phyloP scores from a whole-genome alignment of 2,329 filamentous ascomycete species.

The Clarireedia homoeocarpa region DNA sequence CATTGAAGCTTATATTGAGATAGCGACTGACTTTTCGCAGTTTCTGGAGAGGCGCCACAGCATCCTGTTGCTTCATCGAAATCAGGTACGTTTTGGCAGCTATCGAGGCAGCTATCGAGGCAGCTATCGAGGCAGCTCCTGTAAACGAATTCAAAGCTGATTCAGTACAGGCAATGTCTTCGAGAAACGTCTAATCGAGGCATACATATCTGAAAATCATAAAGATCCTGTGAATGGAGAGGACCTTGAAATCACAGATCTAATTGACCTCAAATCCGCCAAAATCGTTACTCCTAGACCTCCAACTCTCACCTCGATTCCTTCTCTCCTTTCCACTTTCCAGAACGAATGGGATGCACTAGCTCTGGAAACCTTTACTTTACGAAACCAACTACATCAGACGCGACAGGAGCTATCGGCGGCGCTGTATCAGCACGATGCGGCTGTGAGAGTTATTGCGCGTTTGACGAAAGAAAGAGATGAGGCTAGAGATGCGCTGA shows the following conservation, averaged over 20 bases:
- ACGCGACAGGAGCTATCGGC: slow-evolving; percentile 90
- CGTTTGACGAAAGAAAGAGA: slow-evolving; percentile 85
- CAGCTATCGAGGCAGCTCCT: slow-evolving; percentile 7
- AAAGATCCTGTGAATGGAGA: slow-evolving; percentile 88
- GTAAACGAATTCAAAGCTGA: slow-evolving; percentile 16
- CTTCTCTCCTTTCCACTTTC: slow-evolving; percentile 85
- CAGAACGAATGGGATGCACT: slow-evolving; percentile 98
- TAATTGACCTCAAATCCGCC: slow-evolving; percentile 78
- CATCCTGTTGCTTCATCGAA: slow-evolving; percentile 92
- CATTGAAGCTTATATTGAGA: not conserved
- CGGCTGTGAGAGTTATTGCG: slow-evolving; percentile 90
- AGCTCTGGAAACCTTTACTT: slow-evolving; percentile 82
- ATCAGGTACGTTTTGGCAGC: slow-evolving; percentile 56
- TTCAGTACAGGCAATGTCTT: slow-evolving; percentile 66
- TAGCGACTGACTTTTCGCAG: slow-evolving; percentile 39
- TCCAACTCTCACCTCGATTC: slow-evolving; percentile 91
- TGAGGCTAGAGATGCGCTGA: slow-evolving; percentile 82
- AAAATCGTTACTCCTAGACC: slow-evolving; percentile 82
- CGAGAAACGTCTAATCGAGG: slow-evolving; percentile 90
- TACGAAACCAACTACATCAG: slow-evolving; percentile 82
- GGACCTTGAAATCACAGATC: slow-evolving; percentile 73
- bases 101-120: slow-evolving; percentile 2
- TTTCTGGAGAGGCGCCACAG: slow-evolving; percentile 94
- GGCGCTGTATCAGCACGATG: slow-evolving; percentile 93
- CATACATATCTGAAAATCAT: slow-evolving; percentile 87